A percentile compares a stretch with the other conserved stretches of the same genome.
Evolutionary conservation across 768 basidiomycete genomes (phyloP).

Genomic region (Stropharia rugosoannulata): DNA sequence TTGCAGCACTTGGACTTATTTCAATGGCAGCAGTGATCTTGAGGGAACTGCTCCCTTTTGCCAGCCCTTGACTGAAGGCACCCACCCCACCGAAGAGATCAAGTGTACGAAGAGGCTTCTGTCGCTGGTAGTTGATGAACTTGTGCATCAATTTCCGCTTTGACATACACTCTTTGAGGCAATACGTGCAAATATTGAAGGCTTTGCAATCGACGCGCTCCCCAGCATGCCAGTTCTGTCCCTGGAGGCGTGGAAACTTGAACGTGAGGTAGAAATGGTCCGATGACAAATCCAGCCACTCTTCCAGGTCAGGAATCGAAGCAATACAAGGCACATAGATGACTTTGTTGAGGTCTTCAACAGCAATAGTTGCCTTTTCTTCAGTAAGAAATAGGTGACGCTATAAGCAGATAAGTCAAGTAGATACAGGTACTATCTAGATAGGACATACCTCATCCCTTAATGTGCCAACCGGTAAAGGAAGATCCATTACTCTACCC

Average conservation of each 20-base stretch:
- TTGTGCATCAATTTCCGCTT: slow-evolving; percentile 24
- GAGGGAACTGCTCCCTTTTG: slow-evolving; percentile 49
- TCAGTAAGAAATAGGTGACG: slow-evolving; percentile 63
- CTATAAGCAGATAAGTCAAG: slow-evolving; percentile 29
- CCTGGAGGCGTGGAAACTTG: slow-evolving; percentile 40
- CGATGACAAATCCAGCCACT: slow-evolving; percentile 53
- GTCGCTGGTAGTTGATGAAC: slow-evolving; percentile 29
- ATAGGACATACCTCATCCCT: slow-evolving; percentile 55
- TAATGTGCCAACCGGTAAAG: slow-evolving; percentile 36
- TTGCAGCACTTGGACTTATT: slow-evolving; percentile 72
- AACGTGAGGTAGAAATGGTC: slow-evolving; percentile 61
- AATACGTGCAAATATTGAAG: slow-evolving; percentile 46
- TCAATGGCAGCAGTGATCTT: slow-evolving; percentile 68
- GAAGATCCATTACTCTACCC: slow-evolving; percentile 45
- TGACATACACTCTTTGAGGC: slow-evolving; percentile 34
- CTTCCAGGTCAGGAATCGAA: slow-evolving; percentile 31
- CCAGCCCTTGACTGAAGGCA: slow-evolving; percentile 62
- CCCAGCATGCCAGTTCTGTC: slow-evolving; percentile 36
- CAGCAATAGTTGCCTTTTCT: slow-evolving; percentile 31
- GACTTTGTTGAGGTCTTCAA: slow-evolving; percentile 42
- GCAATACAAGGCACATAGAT: slow-evolving; percentile 45
- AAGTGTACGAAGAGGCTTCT: slow-evolving; percentile 30
- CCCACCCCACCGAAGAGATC: slow-evolving; percentile 57
- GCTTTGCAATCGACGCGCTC: slow-evolving; percentile 29
- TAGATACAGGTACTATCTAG: neutral